phyloP scores from a whole-genome alignment of 495 filamentous ascomycete genomes.

The Hypoxylon intermedium region DNA sequence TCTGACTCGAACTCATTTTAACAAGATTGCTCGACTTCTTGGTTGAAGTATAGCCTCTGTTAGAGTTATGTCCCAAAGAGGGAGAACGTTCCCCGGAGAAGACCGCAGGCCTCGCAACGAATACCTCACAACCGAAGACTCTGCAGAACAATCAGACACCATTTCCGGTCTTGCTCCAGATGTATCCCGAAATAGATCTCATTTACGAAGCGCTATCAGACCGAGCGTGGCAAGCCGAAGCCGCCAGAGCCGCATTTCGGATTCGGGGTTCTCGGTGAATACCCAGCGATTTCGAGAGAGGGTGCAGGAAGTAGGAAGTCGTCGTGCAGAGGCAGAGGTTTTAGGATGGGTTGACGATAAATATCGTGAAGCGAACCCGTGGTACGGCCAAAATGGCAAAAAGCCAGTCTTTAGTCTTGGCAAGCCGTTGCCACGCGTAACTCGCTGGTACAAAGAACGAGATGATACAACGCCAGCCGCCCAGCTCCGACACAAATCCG shows the following conservation, averaged over 20 bases:
- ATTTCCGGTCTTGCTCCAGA: neutral
- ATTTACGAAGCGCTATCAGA: neutral
- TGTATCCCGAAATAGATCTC: neutral
- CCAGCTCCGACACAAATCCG: neutral
- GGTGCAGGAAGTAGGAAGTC: neutral
- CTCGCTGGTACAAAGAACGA: constrained; percentile 55
- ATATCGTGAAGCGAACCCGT: constrained; percentile 56
- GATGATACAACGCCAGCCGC: constrained; percentile 46
- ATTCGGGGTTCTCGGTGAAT: neutral
- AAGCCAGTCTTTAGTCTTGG: constrained; percentile 60
- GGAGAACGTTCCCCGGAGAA: neutral
- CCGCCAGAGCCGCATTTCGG: neutral
- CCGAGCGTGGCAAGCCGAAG: neutral
- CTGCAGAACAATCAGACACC: constrained; percentile 5
- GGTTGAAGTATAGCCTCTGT: neutral
- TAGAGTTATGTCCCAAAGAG: constrained; percentile 3
- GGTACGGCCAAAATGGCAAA: constrained; percentile 51
- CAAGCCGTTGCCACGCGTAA: constrained; percentile 57
- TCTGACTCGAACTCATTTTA: neutral
- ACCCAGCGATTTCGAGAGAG: neutral
- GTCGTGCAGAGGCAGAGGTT: neutral
- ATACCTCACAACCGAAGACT: neutral
- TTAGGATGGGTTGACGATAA: constrained; percentile 28
- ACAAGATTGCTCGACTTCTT: neutral
- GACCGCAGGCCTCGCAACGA: neutral